Evolutionary conservation across 164 flowering plant species (phyloP), one percentile per base, ranked within the genome.

Genomic region (Annona squamosa): DNA sequence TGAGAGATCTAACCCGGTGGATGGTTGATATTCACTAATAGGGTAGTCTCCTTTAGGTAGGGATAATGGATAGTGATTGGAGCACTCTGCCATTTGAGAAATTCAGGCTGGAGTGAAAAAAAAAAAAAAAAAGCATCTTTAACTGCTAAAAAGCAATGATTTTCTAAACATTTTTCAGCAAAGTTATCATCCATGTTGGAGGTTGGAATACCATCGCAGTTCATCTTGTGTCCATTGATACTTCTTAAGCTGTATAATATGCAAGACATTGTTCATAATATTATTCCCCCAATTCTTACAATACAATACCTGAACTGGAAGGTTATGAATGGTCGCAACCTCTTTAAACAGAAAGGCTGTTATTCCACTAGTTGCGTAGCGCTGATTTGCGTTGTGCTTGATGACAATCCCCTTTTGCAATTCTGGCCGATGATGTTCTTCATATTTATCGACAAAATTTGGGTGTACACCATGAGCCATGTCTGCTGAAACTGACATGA

Each of bases 381-480:
- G 91, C 68, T 94, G 99, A 80, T 94, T 94, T 65, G 99, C 97
- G 77, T 94, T 94, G 77, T 92, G 88, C 83, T 94, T 92, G 80
- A 94, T 88, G 18, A 94, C 97, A 42, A 92, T 87, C 5, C 99
- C 97, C 79, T 91, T 91, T 12, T 88, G 91, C 85, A 94, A 78
- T 79, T 88, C 84, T 63, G 99, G 97, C n/a, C 95, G 82, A 74
- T 94, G 99, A 69, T 89, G 87, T 61, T 92, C 97, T 80, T 92
- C 99, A 77, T 94, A 89, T 84, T 90, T 92, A 59, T 92, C 97
- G 77, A 68, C 44, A 76, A 86, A 94, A 84, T 94, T 94, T 78
- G 98, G 98, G 79, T 94, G 98, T 71, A 89, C 90, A 71, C 97
- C 97, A 80, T 92, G 98, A 71, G 98, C 98, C 98, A 94, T 92